Evolutionary conservation across 768 basidiomycete species (phyloP).

Genomic region (Grammothele lineata): DNA sequence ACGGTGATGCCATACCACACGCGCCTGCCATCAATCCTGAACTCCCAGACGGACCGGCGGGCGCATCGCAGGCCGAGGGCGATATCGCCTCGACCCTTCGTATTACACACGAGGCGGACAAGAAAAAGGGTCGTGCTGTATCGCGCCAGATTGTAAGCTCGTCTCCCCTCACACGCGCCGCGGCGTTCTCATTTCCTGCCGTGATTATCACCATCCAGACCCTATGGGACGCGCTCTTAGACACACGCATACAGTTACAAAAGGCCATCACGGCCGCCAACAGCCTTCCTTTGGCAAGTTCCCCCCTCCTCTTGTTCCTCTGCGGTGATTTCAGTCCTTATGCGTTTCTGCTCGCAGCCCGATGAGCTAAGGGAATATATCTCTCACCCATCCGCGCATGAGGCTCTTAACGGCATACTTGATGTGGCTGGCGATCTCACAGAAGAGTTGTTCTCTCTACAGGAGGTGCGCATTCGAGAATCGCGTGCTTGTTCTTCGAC

Average conservation of each 20-base stretch:
- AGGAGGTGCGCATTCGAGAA: constrained; percentile 56
- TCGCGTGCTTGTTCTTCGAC: too few relatives aligned
- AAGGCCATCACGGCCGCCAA: constrained; percentile 69
- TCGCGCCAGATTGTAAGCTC: constrained; percentile 68
- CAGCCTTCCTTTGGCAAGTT: constrained; percentile 57
- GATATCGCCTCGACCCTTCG: constrained; percentile 52
- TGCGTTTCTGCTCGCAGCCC: too few relatives aligned
- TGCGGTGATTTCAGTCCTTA: too few relatives aligned
- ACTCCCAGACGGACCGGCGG: too few relatives aligned
- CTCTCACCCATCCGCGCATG: constrained; percentile 35
- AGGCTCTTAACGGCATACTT: constrained; percentile 49
- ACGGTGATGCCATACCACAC: too few relatives aligned
- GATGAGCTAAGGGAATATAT: constrained; percentile 27
- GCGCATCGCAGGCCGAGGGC: constrained; percentile 22
- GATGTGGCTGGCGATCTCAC: constrained; percentile 57
- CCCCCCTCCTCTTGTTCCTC: background rate
- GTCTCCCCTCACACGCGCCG: background rate
- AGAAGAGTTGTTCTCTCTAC: constrained; percentile 63
- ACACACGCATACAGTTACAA: constrained; percentile 89
- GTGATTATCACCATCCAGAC: constrained; percentile 38
- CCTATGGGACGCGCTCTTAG: constrained; percentile 83
- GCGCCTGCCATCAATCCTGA: too few relatives aligned
- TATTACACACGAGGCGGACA: constrained; percentile 62
- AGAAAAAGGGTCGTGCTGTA: constrained; percentile 80
- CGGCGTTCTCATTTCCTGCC: constrained; percentile 1